Evolutionary conservation across 2,329 filamentous ascomycete species (phyloP).

Genomic region (Xylariaceae sp.): DNA sequence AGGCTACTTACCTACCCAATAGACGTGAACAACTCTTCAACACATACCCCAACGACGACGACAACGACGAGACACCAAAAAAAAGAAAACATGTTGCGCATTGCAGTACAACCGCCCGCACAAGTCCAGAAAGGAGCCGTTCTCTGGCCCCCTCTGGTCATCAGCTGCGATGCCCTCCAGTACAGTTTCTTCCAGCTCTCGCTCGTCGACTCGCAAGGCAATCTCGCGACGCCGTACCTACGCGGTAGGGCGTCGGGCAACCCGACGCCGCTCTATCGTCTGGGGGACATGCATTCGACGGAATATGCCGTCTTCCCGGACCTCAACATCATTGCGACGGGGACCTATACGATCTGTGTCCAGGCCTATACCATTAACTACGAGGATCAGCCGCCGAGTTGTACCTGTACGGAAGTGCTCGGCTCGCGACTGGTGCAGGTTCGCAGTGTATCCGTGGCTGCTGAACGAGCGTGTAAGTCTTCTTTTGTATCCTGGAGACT

Average conservation of each 20-base stretch:
- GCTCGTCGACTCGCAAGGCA: conserved; percentile 24
- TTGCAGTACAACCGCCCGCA: conserved; percentile 26
- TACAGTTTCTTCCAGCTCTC: conserved; percentile 24
- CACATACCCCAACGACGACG: not conserved
- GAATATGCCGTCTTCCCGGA: conserved; percentile 26
- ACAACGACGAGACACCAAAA: not conserved
- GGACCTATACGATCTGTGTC: conserved; percentile 23
- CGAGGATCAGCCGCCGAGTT: conserved; percentile 13
- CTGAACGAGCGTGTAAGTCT: conserved; percentile 24
- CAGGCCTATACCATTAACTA: conserved; percentile 26
- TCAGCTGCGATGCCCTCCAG: conserved; percentile 19
- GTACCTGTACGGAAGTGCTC: conserved; percentile 12
- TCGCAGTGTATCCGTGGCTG: conserved; percentile 20
- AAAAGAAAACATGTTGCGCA: conserved; percentile 17
- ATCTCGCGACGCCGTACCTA: conserved; percentile 14
- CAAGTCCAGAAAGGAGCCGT: conserved; percentile 23
- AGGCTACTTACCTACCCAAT: not conserved
- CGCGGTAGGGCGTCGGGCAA: conserved; percentile 22
- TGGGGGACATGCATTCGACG: not conserved
- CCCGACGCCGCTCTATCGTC: conserved; percentile 10
- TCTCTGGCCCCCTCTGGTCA: conserved; percentile 28
- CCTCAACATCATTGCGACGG: conserved; percentile 20
- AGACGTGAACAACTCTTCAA: not conserved
- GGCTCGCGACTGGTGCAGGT: conserved; percentile 20
- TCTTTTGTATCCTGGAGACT: not conserved